Conservation (phyloP, 2,329 filamentous ascomycete genomes). For the Taxawa tesnikishii region DNA sequence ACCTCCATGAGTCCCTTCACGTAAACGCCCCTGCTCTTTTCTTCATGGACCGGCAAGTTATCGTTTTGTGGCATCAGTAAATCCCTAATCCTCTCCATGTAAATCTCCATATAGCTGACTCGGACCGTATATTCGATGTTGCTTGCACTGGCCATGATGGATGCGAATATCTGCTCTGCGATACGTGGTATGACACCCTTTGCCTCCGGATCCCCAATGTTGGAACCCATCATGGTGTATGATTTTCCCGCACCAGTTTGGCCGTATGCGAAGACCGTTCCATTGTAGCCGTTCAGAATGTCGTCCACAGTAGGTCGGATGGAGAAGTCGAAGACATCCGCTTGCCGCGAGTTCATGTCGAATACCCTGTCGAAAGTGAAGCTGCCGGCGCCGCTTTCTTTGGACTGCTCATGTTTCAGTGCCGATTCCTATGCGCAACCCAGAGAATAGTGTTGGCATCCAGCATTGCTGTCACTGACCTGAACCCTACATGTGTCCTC, state of each 20-base stretch:
- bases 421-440: neutral
- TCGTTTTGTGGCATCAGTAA: slow-evolving; percentile 85
- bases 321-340: slow-evolving; percentile 95
- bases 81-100: slow-evolving; percentile 98
- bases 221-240: slow-evolving; percentile 96
- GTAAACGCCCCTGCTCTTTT: slow-evolving; percentile 91
- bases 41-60: slow-evolving; percentile 94
- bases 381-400: slow-evolving; percentile 59
- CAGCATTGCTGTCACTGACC: too few relatives aligned
- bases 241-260: slow-evolving; percentile 98
- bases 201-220: slow-evolving; percentile 78
- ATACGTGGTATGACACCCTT: slow-evolving; percentile 96
- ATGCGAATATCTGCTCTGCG: slow-evolving; percentile 93
- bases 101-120: slow-evolving; percentile 99
- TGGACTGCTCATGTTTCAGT: slow-evolving; percentile 45
- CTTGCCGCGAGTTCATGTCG: slow-evolving; percentile 80
- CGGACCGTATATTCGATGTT: slow-evolving; percentile 98
- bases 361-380: slow-evolving; percentile 99
- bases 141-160: slow-evolving; percentile 79
- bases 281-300: slow-evolving; percentile 98
- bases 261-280: slow-evolving; percentile 95
- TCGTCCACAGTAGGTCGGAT: slow-evolving; percentile 94
- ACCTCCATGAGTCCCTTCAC: slow-evolving; percentile 92
- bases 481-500: slow-evolving; percentile 80
- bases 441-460: too few relatives aligned